phyloP scores from a whole-genome alignment of 129 eudicot species.

The Chrysanthemum lavandulifolium region DNA sequence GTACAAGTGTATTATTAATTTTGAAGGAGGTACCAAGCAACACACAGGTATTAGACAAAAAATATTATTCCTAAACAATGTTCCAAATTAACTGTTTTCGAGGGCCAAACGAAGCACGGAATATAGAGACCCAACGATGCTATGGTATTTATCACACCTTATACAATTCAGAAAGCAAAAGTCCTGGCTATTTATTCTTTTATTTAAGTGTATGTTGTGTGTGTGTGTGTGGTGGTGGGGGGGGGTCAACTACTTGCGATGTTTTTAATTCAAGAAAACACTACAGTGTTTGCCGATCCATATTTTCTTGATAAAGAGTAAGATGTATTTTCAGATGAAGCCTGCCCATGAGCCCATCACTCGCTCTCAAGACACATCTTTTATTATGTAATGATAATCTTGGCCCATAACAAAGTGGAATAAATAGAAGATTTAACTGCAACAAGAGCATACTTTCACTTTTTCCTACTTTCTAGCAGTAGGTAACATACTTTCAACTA shows the following conservation, averaged over 20 bases:
- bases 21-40: no score
- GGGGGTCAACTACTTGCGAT: not conserved
- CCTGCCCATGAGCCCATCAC: slow-evolving; percentile 1
- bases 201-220: not conserved
- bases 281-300: not conserved
- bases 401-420: slow-evolving; percentile 1
- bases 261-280: not conserved
- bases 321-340: not conserved
- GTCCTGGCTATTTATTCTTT: no score
- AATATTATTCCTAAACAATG: no score
- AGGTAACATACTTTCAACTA: no score
- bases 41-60: no score
- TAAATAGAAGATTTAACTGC: not conserved
- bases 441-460: no score
- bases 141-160: not conserved
- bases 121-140: no score
- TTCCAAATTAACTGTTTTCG: not conserved
- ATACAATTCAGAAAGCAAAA: no score
- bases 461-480: no score
- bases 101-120: not conserved
- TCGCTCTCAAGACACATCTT: not conserved
- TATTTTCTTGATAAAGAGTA: not conserved
- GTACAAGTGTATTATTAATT: no score
- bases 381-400: not conserved
- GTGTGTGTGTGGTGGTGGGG: no score